Conservation (phyloP, 208 protist species). For the Novymonas esmeraldas region DNA sequence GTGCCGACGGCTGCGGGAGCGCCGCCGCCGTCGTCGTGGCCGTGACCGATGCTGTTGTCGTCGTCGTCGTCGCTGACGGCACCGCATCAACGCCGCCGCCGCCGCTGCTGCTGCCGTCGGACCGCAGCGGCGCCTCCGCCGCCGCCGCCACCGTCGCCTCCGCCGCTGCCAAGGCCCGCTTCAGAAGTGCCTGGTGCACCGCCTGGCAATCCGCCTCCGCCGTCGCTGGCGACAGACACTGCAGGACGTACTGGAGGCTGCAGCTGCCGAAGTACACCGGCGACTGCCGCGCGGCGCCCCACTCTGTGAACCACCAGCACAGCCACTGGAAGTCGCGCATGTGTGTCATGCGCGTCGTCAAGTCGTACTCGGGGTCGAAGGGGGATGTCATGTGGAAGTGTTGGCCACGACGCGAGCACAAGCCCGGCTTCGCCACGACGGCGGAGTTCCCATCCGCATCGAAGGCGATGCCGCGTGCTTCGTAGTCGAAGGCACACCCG, state of each 20-base stretch:
- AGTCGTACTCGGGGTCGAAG: conserved; percentile 84
- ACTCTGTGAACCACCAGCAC: conserved; percentile 71
- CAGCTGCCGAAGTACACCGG: conserved; percentile 43
- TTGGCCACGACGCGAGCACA: conserved; percentile 76
- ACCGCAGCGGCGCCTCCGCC: not conserved
- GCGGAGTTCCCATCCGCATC: conserved; percentile 48
- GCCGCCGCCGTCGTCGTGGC: too few relatives aligned
- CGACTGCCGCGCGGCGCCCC: conserved; percentile 38
- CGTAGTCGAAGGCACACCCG: conserved; percentile 83
- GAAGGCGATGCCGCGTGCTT: conserved; percentile 73
- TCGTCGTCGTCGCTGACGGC: too few relatives aligned
- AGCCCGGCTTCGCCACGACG: conserved; percentile 70
- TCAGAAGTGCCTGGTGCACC: conserved; percentile 51
- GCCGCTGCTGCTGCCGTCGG: not conserved
- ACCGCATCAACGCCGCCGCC: not conserved
- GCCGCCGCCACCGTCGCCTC: not conserved
- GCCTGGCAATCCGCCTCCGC: conserved; percentile 54
- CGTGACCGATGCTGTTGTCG: too few relatives aligned
- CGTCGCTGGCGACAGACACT: conserved; percentile 66
- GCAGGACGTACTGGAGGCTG: conserved; percentile 61
- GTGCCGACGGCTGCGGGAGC: too few relatives aligned
- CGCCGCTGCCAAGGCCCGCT: conserved; percentile 16
- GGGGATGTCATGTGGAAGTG: conserved; percentile 85
- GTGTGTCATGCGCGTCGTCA: conserved; percentile 80
- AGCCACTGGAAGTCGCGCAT: conserved; percentile 83